These are phyloP conservation scores for Globisporangium nodosum DNA, from an alignment of 352 stramenopile species.

Conservation along the genomic window DNA sequence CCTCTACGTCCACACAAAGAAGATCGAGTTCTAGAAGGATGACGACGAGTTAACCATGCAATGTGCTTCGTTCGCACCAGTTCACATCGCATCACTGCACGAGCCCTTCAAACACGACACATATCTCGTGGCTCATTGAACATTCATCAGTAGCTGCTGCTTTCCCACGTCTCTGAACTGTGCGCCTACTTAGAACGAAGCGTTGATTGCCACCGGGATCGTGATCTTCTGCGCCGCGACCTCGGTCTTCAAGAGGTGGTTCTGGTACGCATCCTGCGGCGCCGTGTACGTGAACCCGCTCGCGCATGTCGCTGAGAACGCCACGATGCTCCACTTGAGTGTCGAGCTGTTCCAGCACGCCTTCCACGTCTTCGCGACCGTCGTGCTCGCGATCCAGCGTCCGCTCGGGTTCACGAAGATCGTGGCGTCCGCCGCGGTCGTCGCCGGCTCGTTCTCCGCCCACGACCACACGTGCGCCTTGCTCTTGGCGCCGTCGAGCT, in stretches of 20 bases:
- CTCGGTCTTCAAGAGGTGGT: slow-evolving; percentile 3
- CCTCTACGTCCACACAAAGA: not conserved
- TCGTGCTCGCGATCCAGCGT: slow-evolving; percentile 40
- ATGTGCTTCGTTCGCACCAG: not conserved
- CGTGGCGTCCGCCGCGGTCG: slow-evolving; percentile 21
- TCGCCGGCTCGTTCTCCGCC: slow-evolving; percentile 44
- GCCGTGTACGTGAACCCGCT: slow-evolving; percentile 21
- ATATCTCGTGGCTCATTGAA: not conserved
- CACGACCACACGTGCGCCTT: slow-evolving; percentile 58
- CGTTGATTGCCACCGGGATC: slow-evolving; percentile 11
- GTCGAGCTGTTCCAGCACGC: slow-evolving; percentile 32
- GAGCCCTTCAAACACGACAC: not conserved
- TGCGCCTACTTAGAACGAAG: not conserved
- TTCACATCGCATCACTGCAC: not conserved
- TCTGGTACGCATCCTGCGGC: slow-evolving; percentile 8
- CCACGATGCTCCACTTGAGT: slow-evolving; percentile 35
- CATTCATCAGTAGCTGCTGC: not conserved
- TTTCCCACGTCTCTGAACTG: not conserved
- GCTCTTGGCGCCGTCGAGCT: slow-evolving; percentile 39
- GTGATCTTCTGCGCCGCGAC: slow-evolving; percentile 9
- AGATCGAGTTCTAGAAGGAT: not conserved
- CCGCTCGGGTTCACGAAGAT: slow-evolving; percentile 41
- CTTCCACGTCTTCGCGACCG: slow-evolving; percentile 29
- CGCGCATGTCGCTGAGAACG: slow-evolving; percentile 32
- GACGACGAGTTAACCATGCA: not conserved